Base-by-base conservation (phyloP, 257 asterid species). In the Scutellaria baicalensis region DNA sequence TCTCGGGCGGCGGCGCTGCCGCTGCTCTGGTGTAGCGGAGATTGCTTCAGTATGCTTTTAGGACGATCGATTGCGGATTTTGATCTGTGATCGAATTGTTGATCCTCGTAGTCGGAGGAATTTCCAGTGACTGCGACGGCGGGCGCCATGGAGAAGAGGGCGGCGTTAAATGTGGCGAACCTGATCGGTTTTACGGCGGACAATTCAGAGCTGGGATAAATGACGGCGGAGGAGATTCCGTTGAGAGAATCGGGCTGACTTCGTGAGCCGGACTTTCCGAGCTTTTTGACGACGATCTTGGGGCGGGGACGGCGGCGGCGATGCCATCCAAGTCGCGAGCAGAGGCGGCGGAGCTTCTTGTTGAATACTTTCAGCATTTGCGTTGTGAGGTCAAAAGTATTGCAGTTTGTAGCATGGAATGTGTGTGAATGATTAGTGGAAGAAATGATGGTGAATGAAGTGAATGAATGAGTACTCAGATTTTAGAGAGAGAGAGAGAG, bases 111-210 rank as follows among this genome's bases (percentile, higher is more conserved):
- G 5, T 76, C 84, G 43, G 85, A 59, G 13, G 79, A 81, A 23
- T 69, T 73, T 47, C 61, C 81, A 5, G 82, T 4, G 49, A 70
- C 76, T 0, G 96, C 86, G 21, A 90, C 88, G 9, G 90, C 97
- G 3, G 95, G 95, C 20, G 99, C 99, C 97, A 91, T 89, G 85
- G 99, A 91, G 79, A 93, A 93, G 2, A 91, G 83, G 85, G 97
- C 96, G 81, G 99, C 97, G 78, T 91, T 93, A 47, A 93, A 93
- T 71, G 99, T 83, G 0, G 92, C 99, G 9, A 93, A 76, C 67
- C 97, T 45, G 68, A 71, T 61, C 57, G 77, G 74, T 64, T 72
- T 82, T 4, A 65, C 54, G 73, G 80, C 76, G 23, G 69, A 75
- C 12, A 61, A 54, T 60, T 86, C 93, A 3, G 66, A 67, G 36